A percentile compares a stretch with the other conserved stretches of the same genome.
phyloP scores from a whole-genome alignment of 2,329 filamentous ascomycete genomes.

The Trichoderma pleuroti region DNA sequence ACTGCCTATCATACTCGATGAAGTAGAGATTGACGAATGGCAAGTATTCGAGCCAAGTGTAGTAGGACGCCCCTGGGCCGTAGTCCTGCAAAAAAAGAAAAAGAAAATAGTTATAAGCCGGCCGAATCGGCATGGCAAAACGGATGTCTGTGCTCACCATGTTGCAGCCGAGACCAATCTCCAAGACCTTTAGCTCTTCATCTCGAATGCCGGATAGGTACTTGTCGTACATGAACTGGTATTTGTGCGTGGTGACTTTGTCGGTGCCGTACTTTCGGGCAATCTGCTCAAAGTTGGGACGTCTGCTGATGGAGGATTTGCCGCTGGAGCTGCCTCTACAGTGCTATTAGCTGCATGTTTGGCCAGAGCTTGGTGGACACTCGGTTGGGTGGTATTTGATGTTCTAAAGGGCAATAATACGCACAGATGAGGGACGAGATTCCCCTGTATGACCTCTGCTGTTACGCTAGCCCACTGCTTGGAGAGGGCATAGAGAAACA shows the following conservation, averaged over 20 bases:
- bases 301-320: background rate
- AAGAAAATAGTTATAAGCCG: background rate
- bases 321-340: background rate
- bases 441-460: background rate
- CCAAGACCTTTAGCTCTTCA: conserved; percentile 37
- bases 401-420: background rate
- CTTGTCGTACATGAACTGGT: conserved; percentile 41
- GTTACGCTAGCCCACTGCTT: conserved; percentile 16
- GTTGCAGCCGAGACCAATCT: conserved; percentile 41
- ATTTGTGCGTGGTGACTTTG: conserved; percentile 38
- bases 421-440: conserved; percentile 9
- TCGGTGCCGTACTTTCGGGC: conserved; percentile 37
- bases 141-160: conserved; percentile 26
- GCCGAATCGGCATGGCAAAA: background rate
- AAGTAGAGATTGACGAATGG: conserved; percentile 39
- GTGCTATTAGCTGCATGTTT: background rate
- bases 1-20: conserved; percentile 38
- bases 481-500: conserved; percentile 16
- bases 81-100: conserved; percentile 30
- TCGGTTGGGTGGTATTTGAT: background rate
- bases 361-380: background rate
- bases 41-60: conserved; percentile 41
- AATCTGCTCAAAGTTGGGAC: conserved; percentile 25
- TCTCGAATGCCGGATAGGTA: conserved; percentile 34
- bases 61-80: conserved; percentile 38